These are phyloP conservation scores for Penicillium atrosanguineum DNA, from an alignment of 495 filamentous ascomycete species.

Conservation along the genomic window DNA sequence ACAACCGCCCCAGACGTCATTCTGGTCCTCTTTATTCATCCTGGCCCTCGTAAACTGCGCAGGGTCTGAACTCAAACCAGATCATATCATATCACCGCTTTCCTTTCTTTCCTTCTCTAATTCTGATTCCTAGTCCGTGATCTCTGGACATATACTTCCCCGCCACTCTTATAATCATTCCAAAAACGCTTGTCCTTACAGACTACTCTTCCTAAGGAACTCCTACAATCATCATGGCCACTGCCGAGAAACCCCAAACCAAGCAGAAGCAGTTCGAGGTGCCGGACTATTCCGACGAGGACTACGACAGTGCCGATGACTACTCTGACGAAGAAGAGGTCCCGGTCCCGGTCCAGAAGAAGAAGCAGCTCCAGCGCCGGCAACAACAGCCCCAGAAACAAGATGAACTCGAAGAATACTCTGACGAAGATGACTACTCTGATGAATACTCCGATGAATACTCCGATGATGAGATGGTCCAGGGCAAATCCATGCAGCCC, in stretches of 20 bases:
- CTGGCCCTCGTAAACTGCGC: not conserved
- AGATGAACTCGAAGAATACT: constrained; percentile 36
- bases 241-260: constrained; percentile 38
- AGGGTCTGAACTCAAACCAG: not conserved
- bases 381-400: constrained; percentile 21
- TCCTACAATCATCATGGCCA: constrained; percentile 33
- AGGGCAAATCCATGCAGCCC: constrained; percentile 42
- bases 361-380: constrained; percentile 25
- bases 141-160: constrained; percentile 1
- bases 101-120: constrained; percentile 4
- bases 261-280: constrained; percentile 32
- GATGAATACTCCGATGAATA: constrained; percentile 44
- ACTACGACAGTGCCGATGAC: constrained; percentile 25
- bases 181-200: no score
- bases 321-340: constrained; percentile 33
- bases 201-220: not conserved
- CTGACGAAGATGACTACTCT: constrained; percentile 47
- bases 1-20: constrained; percentile 32
- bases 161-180: not conserved
- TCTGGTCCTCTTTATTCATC: constrained; percentile 4
- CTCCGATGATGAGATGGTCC: constrained; percentile 21
- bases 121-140: not conserved
- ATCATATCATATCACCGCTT: constrained; percentile 13
- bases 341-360: constrained; percentile 18
- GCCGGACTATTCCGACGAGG: constrained; percentile 38